Evolutionary conservation across 768 basidiomycete genomes (phyloP).

Genomic region (Lactarius hengduanensis): DNA sequence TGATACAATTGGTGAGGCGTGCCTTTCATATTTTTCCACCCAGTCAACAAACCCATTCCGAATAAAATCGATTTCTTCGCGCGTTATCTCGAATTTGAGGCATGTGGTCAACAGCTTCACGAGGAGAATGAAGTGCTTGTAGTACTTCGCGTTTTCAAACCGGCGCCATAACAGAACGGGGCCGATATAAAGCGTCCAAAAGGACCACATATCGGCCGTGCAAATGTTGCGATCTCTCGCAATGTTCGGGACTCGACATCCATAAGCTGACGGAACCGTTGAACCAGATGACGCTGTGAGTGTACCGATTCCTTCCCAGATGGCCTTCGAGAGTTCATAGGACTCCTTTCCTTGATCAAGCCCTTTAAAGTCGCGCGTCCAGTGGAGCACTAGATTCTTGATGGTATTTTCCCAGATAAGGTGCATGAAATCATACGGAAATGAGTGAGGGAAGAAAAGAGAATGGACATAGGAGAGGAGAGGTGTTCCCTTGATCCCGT

Average conservation of each 20-base stretch:
- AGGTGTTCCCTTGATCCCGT: conserved; percentile 32
- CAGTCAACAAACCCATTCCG: conserved; percentile 43
- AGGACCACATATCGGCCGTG: conserved; percentile 31
- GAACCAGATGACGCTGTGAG: neutral
- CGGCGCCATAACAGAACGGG: neutral
- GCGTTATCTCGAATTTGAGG: conserved; percentile 27
- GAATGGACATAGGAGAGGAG: neutral
- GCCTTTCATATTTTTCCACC: conserved; percentile 43
- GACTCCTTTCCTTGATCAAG: neutral
- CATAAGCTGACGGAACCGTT: neutral
- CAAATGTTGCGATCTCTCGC: neutral
- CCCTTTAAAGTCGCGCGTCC: neutral
- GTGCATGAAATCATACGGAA: conserved; percentile 9
- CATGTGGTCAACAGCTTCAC: neutral
- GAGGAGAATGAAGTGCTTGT: conserved; percentile 23
- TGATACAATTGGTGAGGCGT: conserved; percentile 15
- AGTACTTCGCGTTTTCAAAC: neutral
- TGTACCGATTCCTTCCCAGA: neutral
- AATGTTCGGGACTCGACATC: neutral
- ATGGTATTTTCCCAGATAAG: neutral
- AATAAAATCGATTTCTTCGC: conserved; percentile 35
- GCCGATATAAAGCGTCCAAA: neutral
- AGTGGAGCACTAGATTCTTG: neutral
- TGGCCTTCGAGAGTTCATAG: neutral
- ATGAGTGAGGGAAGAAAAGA: neutral